Conservation (phyloP, 805 yeast genomes). For the Cyberlindnera maritima region DNA sequence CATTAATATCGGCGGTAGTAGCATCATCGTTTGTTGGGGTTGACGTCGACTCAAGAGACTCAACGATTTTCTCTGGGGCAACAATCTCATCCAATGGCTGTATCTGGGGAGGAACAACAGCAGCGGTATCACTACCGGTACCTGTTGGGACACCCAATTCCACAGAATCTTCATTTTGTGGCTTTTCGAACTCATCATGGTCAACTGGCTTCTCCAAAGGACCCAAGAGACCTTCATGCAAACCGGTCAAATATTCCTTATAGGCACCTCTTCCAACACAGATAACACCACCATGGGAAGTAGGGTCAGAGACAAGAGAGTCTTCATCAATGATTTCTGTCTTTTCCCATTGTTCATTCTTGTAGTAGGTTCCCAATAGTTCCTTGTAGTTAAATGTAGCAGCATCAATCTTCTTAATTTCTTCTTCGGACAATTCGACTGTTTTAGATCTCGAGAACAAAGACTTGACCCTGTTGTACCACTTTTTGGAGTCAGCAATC, state of each 20-base stretch:
- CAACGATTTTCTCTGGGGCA: neutral
- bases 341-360: conserved; percentile 25
- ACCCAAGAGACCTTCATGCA: conserved; percentile 94
- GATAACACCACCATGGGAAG: conserved; percentile 75
- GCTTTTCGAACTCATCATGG: conserved; percentile 16
- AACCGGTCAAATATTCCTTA: conserved; percentile 85
- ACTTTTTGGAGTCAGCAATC: conserved; percentile 19
- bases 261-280: conserved; percentile 95
- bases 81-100: conserved; percentile 6
- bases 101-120: conserved; percentile 12
- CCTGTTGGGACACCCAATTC: conserved; percentile 1
- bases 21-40: neutral
- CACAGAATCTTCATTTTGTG: neutral
- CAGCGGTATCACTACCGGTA: conserved; percentile 3
- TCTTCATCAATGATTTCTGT: conserved; percentile 41
- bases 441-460: conserved; percentile 10
- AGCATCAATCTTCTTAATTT: conserved; percentile 25
- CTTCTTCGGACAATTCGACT: conserved; percentile 18
- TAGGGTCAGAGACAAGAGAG: conserved; percentile 41
- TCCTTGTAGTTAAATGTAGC: conserved; percentile 39
- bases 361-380: conserved; percentile 57
- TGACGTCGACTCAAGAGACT: neutral
- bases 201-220: conserved; percentile 63
- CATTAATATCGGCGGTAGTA: neutral
- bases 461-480: conserved; percentile 20